Evolutionary conservation across 2,329 filamentous ascomycete genomes (phyloP).

Genomic region (Byssochlamys sp.): DNA sequence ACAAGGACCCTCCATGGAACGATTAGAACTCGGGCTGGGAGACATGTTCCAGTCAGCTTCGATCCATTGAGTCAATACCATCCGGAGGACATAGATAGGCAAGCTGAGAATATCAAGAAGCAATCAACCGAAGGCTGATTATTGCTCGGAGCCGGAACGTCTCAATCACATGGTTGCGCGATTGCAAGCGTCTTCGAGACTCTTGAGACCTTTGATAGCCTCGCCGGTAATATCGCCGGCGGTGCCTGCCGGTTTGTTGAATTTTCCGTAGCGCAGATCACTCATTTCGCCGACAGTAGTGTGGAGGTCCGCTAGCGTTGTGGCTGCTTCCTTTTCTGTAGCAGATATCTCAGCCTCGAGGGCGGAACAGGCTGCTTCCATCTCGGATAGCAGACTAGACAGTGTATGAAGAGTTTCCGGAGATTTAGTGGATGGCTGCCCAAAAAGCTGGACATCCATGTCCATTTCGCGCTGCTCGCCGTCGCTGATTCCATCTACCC

Average conservation of each 20-base stretch:
- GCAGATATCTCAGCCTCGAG: constrained; percentile 59
- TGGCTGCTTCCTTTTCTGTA: constrained; percentile 56
- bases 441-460: constrained; percentile 52
- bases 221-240: constrained; percentile 56
- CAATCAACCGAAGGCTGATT: background rate
- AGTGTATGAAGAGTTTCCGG: constrained; percentile 50
- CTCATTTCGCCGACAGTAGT: constrained; percentile 64
- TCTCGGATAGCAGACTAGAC: constrained; percentile 55
- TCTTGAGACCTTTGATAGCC: constrained; percentile 56
- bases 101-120: background rate
- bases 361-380: constrained; percentile 56
- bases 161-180: constrained; percentile 10
- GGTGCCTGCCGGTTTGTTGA: constrained; percentile 42
- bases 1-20: too few species aligned
- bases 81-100: too few species aligned
- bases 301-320: constrained; percentile 52
- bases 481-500: constrained; percentile 23
- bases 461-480: constrained; percentile 31
- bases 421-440: constrained; percentile 29
- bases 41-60: too few species aligned
- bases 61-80: too few species aligned
- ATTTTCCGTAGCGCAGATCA: constrained; percentile 70
- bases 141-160: background rate
- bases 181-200: constrained; percentile 56
- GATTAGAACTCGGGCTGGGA: too few species aligned